Conservation (phyloP, 805 yeast species). For the Wickerhamomyces silvicola region DNA sequence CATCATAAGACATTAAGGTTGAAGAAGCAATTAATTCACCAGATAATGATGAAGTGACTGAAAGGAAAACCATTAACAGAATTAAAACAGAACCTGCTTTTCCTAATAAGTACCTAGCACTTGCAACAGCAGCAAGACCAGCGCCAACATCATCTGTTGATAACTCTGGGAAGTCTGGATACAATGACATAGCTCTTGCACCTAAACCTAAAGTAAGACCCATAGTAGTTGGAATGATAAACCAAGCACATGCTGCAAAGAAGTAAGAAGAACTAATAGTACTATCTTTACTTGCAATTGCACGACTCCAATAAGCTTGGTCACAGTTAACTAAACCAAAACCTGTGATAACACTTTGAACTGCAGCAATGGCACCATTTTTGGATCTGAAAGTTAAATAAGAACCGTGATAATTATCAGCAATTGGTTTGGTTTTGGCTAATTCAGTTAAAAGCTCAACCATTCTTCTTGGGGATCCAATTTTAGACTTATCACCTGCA, state of each 20-base stretch:
- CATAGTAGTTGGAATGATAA: conserved; percentile 32
- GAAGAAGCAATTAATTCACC: conserved; percentile 37
- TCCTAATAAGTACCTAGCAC: conserved; percentile 36
- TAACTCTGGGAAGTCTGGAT: conserved; percentile 30
- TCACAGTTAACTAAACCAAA: conserved; percentile 30
- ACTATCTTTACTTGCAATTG: conserved; percentile 33
- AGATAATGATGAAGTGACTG: conserved; percentile 36
- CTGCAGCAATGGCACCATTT: conserved; percentile 26
- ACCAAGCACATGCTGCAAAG: conserved; percentile 34
- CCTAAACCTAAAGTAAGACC: conserved; percentile 32
- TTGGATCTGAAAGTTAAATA: conserved; percentile 31
- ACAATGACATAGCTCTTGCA: conserved; percentile 28
- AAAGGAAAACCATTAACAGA: conserved; percentile 34
- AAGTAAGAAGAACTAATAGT: conserved; percentile 32
- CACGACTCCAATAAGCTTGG: conserved; percentile 37
- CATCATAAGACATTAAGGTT: conserved; percentile 39
- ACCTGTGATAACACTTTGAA: conserved; percentile 28
- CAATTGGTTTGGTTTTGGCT: conserved; percentile 27
- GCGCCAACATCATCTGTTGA: conserved; percentile 27
- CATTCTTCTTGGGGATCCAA: conserved; percentile 34
- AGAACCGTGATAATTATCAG: conserved; percentile 28
- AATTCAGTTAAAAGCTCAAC: conserved; percentile 35
- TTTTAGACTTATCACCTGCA: conserved; percentile 9
- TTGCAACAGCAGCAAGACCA: conserved; percentile 37
- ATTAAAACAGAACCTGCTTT: conserved; percentile 36